Evolutionary conservation across 2,329 filamentous ascomycete species (phyloP).

Genomic region (Didymella segeticola): DNA sequence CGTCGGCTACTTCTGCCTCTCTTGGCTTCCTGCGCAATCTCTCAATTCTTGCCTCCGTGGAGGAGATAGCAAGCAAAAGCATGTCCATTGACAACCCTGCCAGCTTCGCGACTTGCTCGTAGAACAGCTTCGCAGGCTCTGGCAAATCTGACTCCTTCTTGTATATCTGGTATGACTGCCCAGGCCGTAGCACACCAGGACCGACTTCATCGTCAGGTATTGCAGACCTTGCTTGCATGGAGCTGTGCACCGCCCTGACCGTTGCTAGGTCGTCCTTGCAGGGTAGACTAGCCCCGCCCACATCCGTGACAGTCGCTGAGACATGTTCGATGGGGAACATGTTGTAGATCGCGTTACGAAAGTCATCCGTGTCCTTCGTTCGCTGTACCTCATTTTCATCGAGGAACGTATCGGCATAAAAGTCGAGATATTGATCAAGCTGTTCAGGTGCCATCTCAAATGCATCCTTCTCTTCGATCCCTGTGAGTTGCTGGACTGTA

Average conservation of each 20-base stretch:
- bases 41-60: slow-evolving; percentile 52
- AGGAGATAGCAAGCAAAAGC: slow-evolving; percentile 58
- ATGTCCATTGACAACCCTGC: slow-evolving; percentile 59
- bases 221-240: slow-evolving; percentile 48
- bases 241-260: slow-evolving; percentile 53
- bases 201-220: slow-evolving; percentile 46
- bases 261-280: slow-evolving; percentile 42
- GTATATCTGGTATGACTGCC: slow-evolving; percentile 59
- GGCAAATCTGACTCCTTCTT: slow-evolving; percentile 57
- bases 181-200: slow-evolving; percentile 49
- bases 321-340: slow-evolving; percentile 50
- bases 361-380: slow-evolving; percentile 48
- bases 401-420: slow-evolving; percentile 72
- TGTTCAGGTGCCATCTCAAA: slow-evolving; percentile 66
- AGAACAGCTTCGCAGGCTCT: slow-evolving; percentile 55
- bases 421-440: slow-evolving; percentile 79
- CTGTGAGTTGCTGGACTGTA: slow-evolving; percentile 56
- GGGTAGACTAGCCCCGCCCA: slow-evolving; percentile 16
- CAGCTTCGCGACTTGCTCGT: slow-evolving; percentile 58
- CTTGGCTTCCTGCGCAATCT: slow-evolving; percentile 32
- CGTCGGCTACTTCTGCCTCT: neutral
- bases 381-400: slow-evolving; percentile 52
- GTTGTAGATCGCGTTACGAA: slow-evolving; percentile 49
- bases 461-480: slow-evolving; percentile 67
- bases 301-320: neutral